Conservation (phyloP, 1,284 basidiomycete genomes). For the Trichosporon ovoides region DNA sequence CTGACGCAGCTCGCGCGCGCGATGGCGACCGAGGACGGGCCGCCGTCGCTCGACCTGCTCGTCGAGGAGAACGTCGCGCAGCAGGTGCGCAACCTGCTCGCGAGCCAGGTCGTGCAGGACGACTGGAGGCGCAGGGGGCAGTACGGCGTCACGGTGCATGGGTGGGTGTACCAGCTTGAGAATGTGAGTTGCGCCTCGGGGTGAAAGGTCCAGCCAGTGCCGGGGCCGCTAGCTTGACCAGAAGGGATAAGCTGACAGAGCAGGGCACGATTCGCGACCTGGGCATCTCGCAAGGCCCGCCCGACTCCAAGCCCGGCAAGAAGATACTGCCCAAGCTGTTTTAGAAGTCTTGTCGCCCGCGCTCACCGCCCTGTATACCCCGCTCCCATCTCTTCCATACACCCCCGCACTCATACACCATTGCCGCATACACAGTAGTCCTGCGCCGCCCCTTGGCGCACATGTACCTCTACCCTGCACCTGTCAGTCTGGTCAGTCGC, state of each 20-base stretch:
- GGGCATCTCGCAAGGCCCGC: constrained; percentile 40
- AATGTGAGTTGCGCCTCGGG: constrained; percentile 34
- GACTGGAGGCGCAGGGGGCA: constrained; percentile 42
- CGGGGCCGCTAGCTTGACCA: too few species aligned
- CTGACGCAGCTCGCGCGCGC: constrained; percentile 36
- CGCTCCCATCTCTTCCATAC: too few species aligned
- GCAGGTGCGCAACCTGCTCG: constrained; percentile 41
- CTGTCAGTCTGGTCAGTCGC: too few species aligned
- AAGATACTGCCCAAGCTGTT: constrained; percentile 5
- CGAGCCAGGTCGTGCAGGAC: constrained; percentile 34
- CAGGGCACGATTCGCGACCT: constrained; percentile 44
- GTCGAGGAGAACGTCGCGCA: constrained; percentile 42
- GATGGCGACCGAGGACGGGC: constrained; percentile 33
- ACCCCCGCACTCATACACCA: too few species aligned
- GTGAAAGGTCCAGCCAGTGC: too few species aligned
- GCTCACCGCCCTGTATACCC: neutral
- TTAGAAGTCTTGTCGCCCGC: neutral
- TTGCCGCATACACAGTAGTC: too few species aligned
- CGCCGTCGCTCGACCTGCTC: constrained; percentile 47
- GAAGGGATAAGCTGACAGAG: constrained; percentile 1
- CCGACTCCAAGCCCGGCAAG: constrained; percentile 25
- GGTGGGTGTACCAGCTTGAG: constrained; percentile 49
- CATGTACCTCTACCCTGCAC: too few species aligned
- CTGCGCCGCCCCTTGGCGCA: too few species aligned
- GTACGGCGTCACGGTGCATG: constrained; percentile 41